phyloP scores from a whole-genome alignment of 495 filamentous ascomycete genomes.

The Penicillium robsamsonii region DNA sequence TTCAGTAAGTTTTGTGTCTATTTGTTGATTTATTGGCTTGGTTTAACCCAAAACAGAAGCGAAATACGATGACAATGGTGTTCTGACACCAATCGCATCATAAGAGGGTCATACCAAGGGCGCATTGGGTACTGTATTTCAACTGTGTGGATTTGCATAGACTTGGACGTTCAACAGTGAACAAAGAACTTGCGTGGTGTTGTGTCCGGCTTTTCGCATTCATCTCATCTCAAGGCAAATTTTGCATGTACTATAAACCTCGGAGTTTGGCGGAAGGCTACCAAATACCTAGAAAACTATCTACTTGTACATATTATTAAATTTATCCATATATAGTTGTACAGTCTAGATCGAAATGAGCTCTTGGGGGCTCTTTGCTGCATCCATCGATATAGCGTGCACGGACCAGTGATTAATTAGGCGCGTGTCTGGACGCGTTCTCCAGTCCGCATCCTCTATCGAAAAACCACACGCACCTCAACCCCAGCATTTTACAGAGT shows the following conservation, averaged over 20 bases:
- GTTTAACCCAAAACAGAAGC: slow-evolving; percentile 60
- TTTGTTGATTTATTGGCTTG: neutral
- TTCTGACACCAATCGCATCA: slow-evolving; percentile 43
- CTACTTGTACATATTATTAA: slow-evolving; percentile 10
- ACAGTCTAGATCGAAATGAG: neutral
- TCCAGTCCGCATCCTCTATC: slow-evolving; percentile 20
- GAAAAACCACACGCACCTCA: slow-evolving; percentile 7
- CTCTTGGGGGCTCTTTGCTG: neutral
- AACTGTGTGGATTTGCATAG: neutral
- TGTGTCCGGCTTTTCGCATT: neutral
- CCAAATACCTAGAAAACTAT: neutral
- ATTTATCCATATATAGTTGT: neutral
- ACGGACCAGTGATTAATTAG: slow-evolving; percentile 45
- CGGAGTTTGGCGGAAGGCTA: slow-evolving; percentile 6
- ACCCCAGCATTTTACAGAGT: neutral
- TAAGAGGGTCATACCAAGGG: slow-evolving; percentile 8
- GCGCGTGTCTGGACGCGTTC: slow-evolving; percentile 43
- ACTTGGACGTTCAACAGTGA: neutral
- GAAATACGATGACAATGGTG: slow-evolving; percentile 82
- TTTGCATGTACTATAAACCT: slow-evolving; percentile 25
- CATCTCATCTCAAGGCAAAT: slow-evolving; percentile 20
- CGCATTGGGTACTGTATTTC: neutral
- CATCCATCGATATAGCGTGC: slow-evolving; percentile 17
- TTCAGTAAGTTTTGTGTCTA: slow-evolving; percentile 69
- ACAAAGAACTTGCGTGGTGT: neutral